phyloP scores from a whole-genome alignment of 768 basidiomycete species.

The Termitomyces sp. region DNA sequence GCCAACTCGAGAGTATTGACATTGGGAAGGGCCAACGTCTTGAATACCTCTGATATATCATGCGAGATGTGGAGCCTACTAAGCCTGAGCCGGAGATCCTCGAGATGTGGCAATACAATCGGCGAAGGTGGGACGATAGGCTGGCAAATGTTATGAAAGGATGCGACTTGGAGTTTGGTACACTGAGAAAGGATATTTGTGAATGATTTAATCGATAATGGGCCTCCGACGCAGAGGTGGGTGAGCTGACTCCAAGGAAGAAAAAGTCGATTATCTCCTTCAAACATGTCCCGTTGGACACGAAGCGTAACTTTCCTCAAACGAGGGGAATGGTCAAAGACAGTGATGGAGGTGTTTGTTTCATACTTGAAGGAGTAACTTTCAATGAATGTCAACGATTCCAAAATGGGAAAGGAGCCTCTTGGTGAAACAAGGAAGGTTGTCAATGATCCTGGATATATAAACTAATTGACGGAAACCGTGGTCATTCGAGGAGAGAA shows the following conservation, averaged over 20 bases:
- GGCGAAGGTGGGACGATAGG: not conserved
- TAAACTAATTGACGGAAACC: not conserved
- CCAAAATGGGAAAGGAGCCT: not conserved
- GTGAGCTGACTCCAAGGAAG: conserved; percentile 3
- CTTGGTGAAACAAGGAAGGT: not conserved
- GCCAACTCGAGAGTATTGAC: not conserved
- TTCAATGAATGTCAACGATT: not conserved
- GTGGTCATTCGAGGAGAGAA: not conserved
- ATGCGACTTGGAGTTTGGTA: not conserved
- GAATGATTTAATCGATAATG: not conserved
- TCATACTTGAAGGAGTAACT: not conserved
- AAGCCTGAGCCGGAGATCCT: not conserved
- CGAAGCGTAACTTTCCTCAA: not conserved
- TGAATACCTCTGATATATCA: not conserved
- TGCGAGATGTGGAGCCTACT: not conserved
- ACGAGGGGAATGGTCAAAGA: not conserved
- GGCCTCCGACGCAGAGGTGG: not conserved
- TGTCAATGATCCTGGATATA: not conserved
- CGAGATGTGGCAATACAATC: not conserved
- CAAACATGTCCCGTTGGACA: not conserved
- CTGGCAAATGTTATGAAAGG: not conserved
- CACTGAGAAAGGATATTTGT: not conserved
- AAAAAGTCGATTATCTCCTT: not conserved
- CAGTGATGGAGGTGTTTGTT: not conserved
- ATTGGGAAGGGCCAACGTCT: not conserved